Conservation (phyloP, 306 rosid genomes). For the Hylodesmum podocarpum region DNA sequence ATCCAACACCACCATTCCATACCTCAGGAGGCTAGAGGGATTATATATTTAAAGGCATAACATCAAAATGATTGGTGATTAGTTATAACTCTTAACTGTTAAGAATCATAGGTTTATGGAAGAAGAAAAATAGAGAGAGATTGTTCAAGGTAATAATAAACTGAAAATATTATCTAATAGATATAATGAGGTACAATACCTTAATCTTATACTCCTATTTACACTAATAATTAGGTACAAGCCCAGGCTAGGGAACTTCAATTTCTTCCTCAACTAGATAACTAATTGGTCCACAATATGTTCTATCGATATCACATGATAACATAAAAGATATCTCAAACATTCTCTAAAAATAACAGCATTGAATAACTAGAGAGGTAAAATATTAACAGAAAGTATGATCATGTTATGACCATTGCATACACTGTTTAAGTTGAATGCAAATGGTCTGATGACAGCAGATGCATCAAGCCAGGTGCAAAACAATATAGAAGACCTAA, state of each 20-base stretch:
- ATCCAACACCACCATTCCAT: conserved; percentile 95
- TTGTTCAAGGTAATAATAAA: not conserved
- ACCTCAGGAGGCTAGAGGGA: conserved; percentile 80
- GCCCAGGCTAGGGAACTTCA: not conserved
- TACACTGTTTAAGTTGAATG: not conserved
- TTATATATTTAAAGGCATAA: conserved; percentile 11
- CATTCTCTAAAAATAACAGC: not conserved
- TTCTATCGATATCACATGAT: not conserved
- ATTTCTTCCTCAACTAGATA: not conserved
- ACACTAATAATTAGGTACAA: not conserved
- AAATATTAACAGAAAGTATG: not conserved
- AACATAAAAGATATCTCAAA: not conserved
- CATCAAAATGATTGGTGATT: conserved; percentile 1
- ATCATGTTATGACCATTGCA: not conserved
- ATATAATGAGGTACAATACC: not conserved
- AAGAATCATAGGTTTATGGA: not conserved
- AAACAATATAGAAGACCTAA: no score
- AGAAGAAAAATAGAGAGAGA: not conserved
- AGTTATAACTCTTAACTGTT: not conserved
- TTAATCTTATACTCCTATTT: not conserved
- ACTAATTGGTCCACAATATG: not conserved
- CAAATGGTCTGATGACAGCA: not conserved
- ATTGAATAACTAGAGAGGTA: conserved; percentile 46
- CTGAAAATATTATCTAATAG: not conserved
- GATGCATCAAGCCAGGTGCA: no score